A percentile compares a stretch with the other conserved stretches of the same genome.
phyloP scores from a whole-genome alignment of 2,329 filamentous ascomycete genomes.

The Apiospora rasikravindrae region DNA sequence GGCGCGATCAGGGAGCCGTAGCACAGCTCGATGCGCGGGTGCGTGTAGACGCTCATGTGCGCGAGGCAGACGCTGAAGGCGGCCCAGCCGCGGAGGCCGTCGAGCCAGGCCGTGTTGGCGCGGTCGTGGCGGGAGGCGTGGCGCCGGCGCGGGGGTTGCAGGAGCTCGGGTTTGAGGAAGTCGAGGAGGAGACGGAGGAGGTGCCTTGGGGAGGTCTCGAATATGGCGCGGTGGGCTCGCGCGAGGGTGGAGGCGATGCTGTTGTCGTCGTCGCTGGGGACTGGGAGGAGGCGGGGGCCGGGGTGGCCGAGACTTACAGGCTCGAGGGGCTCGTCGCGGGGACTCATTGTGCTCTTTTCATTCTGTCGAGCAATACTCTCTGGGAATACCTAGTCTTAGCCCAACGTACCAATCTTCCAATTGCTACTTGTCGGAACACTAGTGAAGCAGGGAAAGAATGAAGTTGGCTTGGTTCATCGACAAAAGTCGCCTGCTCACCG shows the following conservation, averaged over 20 bases:
- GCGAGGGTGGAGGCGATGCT: neutral
- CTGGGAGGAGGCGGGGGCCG: neutral
- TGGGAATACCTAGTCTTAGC: no score
- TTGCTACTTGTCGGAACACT: no score
- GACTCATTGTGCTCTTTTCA: neutral
- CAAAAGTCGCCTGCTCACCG: neutral
- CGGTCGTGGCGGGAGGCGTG: neutral
- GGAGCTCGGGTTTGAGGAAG: neutral
- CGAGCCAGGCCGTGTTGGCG: conserved; percentile 9
- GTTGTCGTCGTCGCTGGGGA: neutral
- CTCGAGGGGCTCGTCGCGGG: neutral
- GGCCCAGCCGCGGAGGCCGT: conserved; percentile 19
- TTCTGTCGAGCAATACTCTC: neutral
- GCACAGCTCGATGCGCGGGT: conserved; percentile 19
- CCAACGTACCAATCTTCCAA: no score
- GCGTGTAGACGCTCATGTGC: conserved; percentile 17
- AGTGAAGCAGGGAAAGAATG: no score
- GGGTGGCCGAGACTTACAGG: neutral
- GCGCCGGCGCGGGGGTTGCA: neutral
- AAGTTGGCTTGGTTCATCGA: no score
- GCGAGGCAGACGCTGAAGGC: conserved; percentile 17
- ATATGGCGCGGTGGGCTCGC: neutral
- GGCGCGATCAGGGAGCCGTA: neutral
- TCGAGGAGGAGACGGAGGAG: neutral
- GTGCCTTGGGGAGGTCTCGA: neutral